Conservation (phyloP, 192 early-diverging fungal genomes). For the Podila minutissima region DNA sequence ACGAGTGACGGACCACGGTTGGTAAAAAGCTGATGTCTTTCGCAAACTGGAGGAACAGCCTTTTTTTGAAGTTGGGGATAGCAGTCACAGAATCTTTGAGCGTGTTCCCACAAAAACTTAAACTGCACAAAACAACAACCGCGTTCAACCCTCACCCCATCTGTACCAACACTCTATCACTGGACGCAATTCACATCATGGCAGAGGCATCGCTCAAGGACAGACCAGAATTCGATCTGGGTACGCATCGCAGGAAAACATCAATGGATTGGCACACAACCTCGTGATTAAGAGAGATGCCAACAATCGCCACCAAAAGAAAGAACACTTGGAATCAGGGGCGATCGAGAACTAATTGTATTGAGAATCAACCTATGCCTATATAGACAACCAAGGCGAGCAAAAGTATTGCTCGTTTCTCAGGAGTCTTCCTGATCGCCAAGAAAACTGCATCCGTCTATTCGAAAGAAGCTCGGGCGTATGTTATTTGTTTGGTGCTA, state of each 20-base stretch:
- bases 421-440: slow-evolving; percentile 60
- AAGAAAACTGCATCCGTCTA: slow-evolving; percentile 69
- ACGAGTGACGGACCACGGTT: no score
- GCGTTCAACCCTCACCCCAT: no score
- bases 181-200: slow-evolving; percentile 9
- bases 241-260: slow-evolving; percentile 33
- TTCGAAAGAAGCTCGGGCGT: slow-evolving; percentile 77
- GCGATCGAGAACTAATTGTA: no score
- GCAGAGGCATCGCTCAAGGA: slow-evolving; percentile 51
- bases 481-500: slow-evolving; percentile 10
- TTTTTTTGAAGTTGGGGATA: no score
- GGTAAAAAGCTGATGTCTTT: no score
- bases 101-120: no score
- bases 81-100: no score
- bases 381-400: slow-evolving; percentile 53
- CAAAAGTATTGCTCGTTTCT: slow-evolving; percentile 63
- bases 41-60: no score
- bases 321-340: not conserved
- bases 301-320: not conserved
- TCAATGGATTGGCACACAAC: not conserved
- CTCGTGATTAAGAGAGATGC: no score
- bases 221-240: slow-evolving; percentile 61
- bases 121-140: no score
- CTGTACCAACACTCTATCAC: no score
- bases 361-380: not conserved